Base-by-base conservation (phyloP, 129 eudicot species). In the Pseudognaphalium luteoalbum region DNA sequence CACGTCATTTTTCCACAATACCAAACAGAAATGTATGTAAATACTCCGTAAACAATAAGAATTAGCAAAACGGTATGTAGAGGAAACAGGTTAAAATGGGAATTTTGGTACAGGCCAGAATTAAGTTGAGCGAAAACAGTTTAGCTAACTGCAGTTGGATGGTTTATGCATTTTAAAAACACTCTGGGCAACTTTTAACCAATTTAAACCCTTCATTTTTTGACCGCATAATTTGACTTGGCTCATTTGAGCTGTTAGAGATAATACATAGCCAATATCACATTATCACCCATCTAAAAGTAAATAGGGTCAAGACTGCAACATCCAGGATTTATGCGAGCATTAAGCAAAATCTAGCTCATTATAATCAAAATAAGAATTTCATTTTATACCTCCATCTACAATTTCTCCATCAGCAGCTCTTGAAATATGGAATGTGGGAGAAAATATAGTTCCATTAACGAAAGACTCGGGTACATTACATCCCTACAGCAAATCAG, bases 371-470 rank as follows among this genome's bases (percentile, higher is more conserved):
- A 80, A 72, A 59, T 6, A 77, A 64, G 16, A 62, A 59, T 39
- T 66, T 35, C 16, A 63, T 78, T 39, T 41, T 72, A 56, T 85
- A 91, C 94, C 96, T 77, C 74, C 86, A 76, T 81, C 83, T 30
- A 65, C 74, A 72, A 81, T 72, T 69, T 91, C 97, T 72, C 77
- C 96, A 68, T 79, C 97, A 78, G 57, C 84, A 69, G 68, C 71
- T 81, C 85, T 86, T 12, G 96, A 79, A 68, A 76, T 68, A 73
- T 91, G 99, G 67, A 95, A 95, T 51, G 89, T 75, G 35, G 99
- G 99, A 78, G 99, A 95, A 80, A 95, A 95, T 75, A 95, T 89
- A 35, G 97, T 91, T 30, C 85, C 99, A 4, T 72, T 74, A 70
- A 70, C 74, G 21, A 75, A 83, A 72, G 81, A 19, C 71, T 80